phyloP scores from a whole-genome alignment of 805 yeast genomes.

The Metschnikowia kunwiensis region DNA sequence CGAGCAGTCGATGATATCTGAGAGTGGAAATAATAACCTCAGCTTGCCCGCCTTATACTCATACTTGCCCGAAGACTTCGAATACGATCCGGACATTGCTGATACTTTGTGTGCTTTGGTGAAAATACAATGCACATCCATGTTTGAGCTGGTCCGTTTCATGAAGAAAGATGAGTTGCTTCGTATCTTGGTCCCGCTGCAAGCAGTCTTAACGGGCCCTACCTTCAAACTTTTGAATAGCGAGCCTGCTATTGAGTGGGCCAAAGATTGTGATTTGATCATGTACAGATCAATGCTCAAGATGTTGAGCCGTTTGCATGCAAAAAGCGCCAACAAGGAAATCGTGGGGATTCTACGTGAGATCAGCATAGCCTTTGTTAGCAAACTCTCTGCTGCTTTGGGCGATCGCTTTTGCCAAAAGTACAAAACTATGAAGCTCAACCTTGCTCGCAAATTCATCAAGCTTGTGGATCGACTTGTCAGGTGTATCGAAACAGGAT shows the following conservation, averaged over 20 bases:
- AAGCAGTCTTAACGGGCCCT: constrained; percentile 55
- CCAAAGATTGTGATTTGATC: constrained; percentile 61
- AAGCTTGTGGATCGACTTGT: constrained; percentile 52
- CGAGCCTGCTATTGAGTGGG: constrained; percentile 55
- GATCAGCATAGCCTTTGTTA: constrained; percentile 49
- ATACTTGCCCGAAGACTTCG: constrained; percentile 44
- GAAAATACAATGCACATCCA: constrained; percentile 57
- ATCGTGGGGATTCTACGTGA: constrained; percentile 53
- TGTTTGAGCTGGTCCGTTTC: constrained; percentile 64
- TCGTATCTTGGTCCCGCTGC: constrained; percentile 50
- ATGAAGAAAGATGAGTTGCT: constrained; percentile 64
- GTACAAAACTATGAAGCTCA: constrained; percentile 50
- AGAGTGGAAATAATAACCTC: constrained; percentile 17
- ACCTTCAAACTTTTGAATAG: constrained; percentile 56
- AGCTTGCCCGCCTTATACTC: constrained; percentile 40
- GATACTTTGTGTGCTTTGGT: constrained; percentile 62
- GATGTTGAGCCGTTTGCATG: constrained; percentile 58
- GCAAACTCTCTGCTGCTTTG: constrained; percentile 40
- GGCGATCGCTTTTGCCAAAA: constrained; percentile 45
- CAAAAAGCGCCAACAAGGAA: constrained; percentile 53
- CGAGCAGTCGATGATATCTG: constrained; percentile 17
- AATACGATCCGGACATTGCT: constrained; percentile 48
- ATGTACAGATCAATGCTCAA: constrained; percentile 54
- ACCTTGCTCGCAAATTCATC: constrained; percentile 52
- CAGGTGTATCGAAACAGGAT: constrained; percentile 52